These are phyloP conservation scores for Chloris gayana DNA, from an alignment of 176 grass and related monocot genomes.

Conservation along the genomic window DNA sequence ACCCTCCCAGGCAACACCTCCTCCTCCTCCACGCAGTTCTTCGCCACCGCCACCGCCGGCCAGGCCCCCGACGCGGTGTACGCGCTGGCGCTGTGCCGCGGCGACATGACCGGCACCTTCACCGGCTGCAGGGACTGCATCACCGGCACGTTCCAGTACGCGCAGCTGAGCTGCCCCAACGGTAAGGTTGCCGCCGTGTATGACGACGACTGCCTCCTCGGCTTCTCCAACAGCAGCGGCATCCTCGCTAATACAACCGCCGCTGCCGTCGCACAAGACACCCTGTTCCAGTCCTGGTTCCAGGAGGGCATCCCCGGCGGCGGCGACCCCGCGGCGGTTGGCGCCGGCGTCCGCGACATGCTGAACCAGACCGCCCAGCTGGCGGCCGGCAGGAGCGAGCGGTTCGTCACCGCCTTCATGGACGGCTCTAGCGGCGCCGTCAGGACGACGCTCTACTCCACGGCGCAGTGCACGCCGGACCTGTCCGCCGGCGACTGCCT, in stretches of 20 bases:
- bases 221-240: neutral
- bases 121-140: conserved; percentile 16
- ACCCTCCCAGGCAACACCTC: neutral
- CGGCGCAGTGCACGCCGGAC: conserved; percentile 43
- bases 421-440: too few species aligned
- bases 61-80: neutral
- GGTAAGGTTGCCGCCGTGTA: conserved; percentile 1
- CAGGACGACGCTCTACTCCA: conserved; percentile 24
- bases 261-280: neutral
- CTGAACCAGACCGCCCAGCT: neutral
- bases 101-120: conserved; percentile 14
- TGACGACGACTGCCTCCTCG: conserved; percentile 23
- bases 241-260: neutral
- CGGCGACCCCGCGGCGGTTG: neutral
- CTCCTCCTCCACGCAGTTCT: neutral
- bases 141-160: neutral
- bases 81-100: conserved; percentile 52
- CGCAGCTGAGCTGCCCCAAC: neutral
- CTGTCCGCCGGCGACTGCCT: too few species aligned
- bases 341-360: neutral
- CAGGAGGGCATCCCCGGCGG: neutral
- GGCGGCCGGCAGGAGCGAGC: neutral
- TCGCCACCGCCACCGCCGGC: conserved; percentile 20
- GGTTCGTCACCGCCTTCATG: conserved; percentile 11
- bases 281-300: neutral